phyloP scores from a whole-genome alignment of 108 stramenopile genomes.

The Nitzschia sp. region DNA sequence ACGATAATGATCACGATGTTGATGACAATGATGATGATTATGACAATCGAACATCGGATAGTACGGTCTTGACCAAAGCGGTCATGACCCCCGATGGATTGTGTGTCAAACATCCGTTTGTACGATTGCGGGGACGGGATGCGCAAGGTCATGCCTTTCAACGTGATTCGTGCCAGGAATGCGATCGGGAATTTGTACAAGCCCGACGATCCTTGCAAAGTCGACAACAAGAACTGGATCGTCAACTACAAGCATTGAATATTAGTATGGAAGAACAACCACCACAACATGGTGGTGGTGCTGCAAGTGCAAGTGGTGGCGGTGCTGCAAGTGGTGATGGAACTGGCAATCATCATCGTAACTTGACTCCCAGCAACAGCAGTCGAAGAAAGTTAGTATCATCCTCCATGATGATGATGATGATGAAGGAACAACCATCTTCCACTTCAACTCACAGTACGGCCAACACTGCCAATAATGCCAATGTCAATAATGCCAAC shows the following conservation, averaged over 20 bases:
- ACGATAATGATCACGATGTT: no score
- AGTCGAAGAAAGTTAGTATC: no score
- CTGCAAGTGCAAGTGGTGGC: not conserved
- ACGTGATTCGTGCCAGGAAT: constrained; percentile 35
- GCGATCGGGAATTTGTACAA: constrained; percentile 19
- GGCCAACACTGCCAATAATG: no score
- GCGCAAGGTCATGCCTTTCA: constrained; percentile 25
- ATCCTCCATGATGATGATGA: no score
- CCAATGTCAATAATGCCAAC: not conserved
- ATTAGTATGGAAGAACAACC: not conserved
- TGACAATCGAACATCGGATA: constrained; percentile 4
- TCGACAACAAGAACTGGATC: constrained; percentile 33
- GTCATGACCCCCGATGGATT: constrained; percentile 31
- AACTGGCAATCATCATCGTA: not conserved
- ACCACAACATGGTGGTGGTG: no score
- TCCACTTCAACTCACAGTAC: no score
- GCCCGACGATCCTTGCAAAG: not conserved
- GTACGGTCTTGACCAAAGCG: constrained; percentile 26
- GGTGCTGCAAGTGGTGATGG: not conserved
- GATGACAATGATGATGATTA: no score
- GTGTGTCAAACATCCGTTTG: constrained; percentile 31
- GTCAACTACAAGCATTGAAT: constrained; percentile 31
- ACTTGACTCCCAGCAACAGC: no score
- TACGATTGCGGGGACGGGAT: constrained; percentile 23
- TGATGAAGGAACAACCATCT: no score